A percentile compares a stretch with the other conserved stretches of the same genome.
Evolutionary conservation across 2,329 filamentous ascomycete genomes (phyloP).

Genomic region (Dryadomyces quercivorus): DNA sequence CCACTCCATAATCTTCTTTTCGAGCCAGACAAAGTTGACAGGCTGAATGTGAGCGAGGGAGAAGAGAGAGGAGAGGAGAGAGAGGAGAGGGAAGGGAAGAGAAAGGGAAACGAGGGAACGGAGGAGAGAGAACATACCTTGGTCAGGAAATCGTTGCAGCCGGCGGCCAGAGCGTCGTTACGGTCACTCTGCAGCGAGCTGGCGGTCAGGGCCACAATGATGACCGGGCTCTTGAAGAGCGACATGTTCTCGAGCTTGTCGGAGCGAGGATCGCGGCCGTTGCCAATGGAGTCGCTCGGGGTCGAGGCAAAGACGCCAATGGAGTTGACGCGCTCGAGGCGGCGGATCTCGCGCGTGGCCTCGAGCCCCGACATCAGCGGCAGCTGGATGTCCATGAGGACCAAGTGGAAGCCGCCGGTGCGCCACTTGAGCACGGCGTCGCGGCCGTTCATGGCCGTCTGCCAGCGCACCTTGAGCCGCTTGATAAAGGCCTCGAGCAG

Average conservation of each 20-base stretch:
- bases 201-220: constrained; percentile 92
- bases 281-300: constrained; percentile 34
- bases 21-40: constrained; percentile 94
- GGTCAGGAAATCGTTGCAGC: constrained; percentile 96
- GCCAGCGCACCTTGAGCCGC: constrained; percentile 87
- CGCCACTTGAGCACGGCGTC: constrained; percentile 93
- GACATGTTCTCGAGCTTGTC: constrained; percentile 56
- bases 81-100: not conserved
- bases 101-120: not conserved
- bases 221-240: constrained; percentile 90
- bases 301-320: constrained; percentile 82
- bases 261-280: constrained; percentile 41
- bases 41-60: constrained; percentile 42
- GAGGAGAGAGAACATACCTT: constrained; percentile 48
- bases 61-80: too few relatives aligned
- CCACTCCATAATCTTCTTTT: constrained; percentile 98
- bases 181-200: constrained; percentile 90
- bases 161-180: constrained; percentile 86
- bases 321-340: constrained; percentile 78
- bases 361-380: constrained; percentile 94
- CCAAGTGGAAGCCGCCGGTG: constrained; percentile 82
- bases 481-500: constrained; percentile 94
- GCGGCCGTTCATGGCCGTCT: constrained; percentile 89
- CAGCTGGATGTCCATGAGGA: constrained; percentile 96
- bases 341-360: constrained; percentile 85